Evolutionary conservation across 176 grass and related monocot species (phyloP).

Genomic region (Hyparrhenia diplandra): DNA sequence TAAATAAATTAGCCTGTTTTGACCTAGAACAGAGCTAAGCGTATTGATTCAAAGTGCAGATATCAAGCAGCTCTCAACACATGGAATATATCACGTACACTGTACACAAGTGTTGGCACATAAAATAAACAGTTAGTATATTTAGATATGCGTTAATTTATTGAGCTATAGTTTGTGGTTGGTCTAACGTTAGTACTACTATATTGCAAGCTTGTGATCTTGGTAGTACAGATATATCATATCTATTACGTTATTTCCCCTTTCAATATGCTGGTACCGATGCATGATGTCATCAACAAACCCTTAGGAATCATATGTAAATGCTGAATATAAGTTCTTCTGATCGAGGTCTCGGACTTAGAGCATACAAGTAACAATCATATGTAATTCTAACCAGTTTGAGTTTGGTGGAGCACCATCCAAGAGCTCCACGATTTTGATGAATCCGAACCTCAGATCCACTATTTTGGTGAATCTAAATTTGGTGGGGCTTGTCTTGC

Average conservation of each 20-base stretch:
- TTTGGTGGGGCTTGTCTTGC: too few relatives aligned
- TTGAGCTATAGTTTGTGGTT: background rate
- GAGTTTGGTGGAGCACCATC: too few relatives aligned
- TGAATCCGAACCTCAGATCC: too few relatives aligned
- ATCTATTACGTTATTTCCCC: background rate
- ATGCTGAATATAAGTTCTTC: background rate
- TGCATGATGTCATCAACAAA: background rate
- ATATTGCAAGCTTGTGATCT: background rate
- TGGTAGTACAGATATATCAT: background rate
- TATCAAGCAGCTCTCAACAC: background rate
- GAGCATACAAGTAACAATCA: too few relatives aligned
- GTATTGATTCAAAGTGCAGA: background rate
- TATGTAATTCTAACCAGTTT: too few relatives aligned
- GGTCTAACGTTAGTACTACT: conserved; percentile 8
- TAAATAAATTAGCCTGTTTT: background rate
- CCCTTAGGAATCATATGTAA: background rate
- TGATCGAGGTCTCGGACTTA: background rate
- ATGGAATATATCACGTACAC: conserved; percentile 35
- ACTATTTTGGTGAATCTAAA: too few relatives aligned
- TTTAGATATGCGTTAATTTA: conserved; percentile 1
- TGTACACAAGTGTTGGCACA: background rate
- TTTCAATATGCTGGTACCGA: background rate
- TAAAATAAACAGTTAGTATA: background rate
- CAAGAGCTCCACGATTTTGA: too few relatives aligned
- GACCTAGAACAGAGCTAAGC: background rate